These are phyloP conservation scores for Chalara sp. DNA, from an alignment of 2,329 filamentous ascomycete genomes.

Conservation along the genomic window DNA sequence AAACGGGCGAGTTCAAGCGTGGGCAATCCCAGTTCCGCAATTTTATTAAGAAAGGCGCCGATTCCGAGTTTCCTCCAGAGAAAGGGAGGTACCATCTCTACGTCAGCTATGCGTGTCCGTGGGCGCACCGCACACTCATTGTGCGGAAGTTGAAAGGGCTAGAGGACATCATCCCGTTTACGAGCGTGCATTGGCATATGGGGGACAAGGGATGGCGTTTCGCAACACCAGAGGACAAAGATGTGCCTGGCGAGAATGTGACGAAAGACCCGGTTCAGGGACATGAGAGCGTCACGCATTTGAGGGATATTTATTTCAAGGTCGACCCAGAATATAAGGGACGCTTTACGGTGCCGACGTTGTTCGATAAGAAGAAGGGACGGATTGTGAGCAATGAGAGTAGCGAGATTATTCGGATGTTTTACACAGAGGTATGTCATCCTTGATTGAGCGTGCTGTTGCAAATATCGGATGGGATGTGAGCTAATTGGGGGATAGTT, in stretches of 20 bases:
- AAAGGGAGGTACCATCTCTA: constrained; percentile 90
- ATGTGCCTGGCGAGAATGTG: constrained; percentile 53
- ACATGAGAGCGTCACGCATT: constrained; percentile 58
- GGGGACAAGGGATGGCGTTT: constrained; percentile 61
- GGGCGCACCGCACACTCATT: constrained; percentile 78
- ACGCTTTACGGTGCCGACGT: constrained; percentile 62
- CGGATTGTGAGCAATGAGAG: constrained; percentile 79
- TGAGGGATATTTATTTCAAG: constrained; percentile 61
- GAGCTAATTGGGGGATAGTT: constrained; percentile 47
- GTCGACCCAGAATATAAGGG: constrained; percentile 59
- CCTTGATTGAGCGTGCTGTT: constrained; percentile 12
- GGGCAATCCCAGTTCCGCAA: constrained; percentile 74
- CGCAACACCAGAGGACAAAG: constrained; percentile 48
- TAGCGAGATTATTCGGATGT: constrained; percentile 77
- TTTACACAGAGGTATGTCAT: constrained; percentile 65
- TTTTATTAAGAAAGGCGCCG: constrained; percentile 53
- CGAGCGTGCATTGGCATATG: constrained; percentile 54
- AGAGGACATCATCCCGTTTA: constrained; percentile 65
- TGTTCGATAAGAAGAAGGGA: constrained; percentile 59
- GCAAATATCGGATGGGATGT: not conserved
- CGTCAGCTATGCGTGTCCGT: constrained; percentile 52
- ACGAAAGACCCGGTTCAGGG: constrained; percentile 54
- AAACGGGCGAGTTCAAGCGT: constrained; percentile 87
- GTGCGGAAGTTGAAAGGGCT: constrained; percentile 86
- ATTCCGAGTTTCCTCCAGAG: constrained; percentile 59